These are phyloP conservation scores for Fusarium sp. DNA, from an alignment of 2,329 filamentous ascomycete genomes.

Conservation along the genomic window DNA sequence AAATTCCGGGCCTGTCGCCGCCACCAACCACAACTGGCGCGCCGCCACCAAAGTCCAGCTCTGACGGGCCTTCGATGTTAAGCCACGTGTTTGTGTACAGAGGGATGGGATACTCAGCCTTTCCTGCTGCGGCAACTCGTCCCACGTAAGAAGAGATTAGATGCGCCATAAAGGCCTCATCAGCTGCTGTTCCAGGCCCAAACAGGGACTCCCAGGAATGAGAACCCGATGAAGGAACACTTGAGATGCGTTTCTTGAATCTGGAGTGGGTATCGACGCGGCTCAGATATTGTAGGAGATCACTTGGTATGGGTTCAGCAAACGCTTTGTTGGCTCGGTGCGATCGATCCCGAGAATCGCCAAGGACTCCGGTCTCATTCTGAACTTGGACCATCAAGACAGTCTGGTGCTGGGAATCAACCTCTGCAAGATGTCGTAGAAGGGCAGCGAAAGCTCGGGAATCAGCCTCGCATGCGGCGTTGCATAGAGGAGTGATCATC, in stretches of 20 bases:
- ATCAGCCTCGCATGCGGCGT: slow-evolving; percentile 47
- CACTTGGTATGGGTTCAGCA: slow-evolving; percentile 44
- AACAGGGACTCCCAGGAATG: slow-evolving; percentile 50
- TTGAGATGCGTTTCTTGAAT: slow-evolving; percentile 45
- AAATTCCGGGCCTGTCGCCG: slow-evolving; percentile 49
- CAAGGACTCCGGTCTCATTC: slow-evolving; percentile 63
- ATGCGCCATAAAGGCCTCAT: slow-evolving; percentile 53
- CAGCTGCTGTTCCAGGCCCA: slow-evolving; percentile 42
- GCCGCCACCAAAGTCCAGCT: slow-evolving; percentile 46
- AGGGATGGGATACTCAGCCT: slow-evolving; percentile 47
- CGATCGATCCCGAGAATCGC: slow-evolving; percentile 61
- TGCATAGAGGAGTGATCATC: slow-evolving; percentile 47
- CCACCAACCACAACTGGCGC: slow-evolving; percentile 50
- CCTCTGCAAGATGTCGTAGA: slow-evolving; percentile 49
- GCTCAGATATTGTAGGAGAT: slow-evolving; percentile 43
- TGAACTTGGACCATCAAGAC: slow-evolving; percentile 69
- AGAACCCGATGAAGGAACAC: slow-evolving; percentile 34
- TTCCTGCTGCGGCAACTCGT: slow-evolving; percentile 50
- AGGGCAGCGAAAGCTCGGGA: slow-evolving; percentile 47
- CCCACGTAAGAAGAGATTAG: slow-evolving; percentile 48
- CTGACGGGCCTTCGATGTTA: slow-evolving; percentile 46
- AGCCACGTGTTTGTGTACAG: slow-evolving; percentile 52
- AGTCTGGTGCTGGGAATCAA: slow-evolving; percentile 58
- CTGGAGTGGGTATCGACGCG: slow-evolving; percentile 42
- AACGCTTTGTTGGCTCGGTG: slow-evolving; percentile 55